Conservation (phyloP, 257 asterid genomes). For the Solanum clarkiae region DNA sequence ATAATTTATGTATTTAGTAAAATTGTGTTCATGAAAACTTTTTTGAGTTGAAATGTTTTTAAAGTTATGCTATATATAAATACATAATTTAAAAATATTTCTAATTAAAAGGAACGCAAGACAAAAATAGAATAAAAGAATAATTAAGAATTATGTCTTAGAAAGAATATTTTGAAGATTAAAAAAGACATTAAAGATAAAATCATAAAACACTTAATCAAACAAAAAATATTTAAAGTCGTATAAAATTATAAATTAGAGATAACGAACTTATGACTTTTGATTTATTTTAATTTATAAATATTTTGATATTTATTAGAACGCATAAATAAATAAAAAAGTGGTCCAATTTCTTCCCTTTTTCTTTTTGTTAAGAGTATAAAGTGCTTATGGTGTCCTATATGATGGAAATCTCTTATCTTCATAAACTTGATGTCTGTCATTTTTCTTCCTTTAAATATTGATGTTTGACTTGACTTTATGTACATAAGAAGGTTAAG, state of each 20-base stretch:
- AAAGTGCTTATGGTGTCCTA: no score
- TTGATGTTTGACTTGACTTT: neutral
- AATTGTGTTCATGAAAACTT: neutral
- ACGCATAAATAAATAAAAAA: neutral
- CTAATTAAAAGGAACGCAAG: no score
- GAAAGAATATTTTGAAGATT: neutral
- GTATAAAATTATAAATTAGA: neutral
- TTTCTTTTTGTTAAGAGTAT: no score
- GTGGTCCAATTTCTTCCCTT: neutral
- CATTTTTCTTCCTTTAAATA: neutral
- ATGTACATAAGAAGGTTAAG: neutral
- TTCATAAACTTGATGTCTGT: neutral
- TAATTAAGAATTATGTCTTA: neutral
- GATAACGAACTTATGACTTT: neutral
- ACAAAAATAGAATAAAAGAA: neutral
- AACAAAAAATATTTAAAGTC: no score
- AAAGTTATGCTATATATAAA: neutral
- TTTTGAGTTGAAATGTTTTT: neutral
- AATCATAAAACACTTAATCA: neutral
- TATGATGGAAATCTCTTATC: neutral
- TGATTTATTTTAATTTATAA: neutral
- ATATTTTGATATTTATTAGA: neutral
- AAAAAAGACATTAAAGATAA: neutral
- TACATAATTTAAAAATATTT: neutral
- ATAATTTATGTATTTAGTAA: neutral